Conservation (phyloP, 768 basidiomycete species). For the Mycena chlorophos region DNA sequence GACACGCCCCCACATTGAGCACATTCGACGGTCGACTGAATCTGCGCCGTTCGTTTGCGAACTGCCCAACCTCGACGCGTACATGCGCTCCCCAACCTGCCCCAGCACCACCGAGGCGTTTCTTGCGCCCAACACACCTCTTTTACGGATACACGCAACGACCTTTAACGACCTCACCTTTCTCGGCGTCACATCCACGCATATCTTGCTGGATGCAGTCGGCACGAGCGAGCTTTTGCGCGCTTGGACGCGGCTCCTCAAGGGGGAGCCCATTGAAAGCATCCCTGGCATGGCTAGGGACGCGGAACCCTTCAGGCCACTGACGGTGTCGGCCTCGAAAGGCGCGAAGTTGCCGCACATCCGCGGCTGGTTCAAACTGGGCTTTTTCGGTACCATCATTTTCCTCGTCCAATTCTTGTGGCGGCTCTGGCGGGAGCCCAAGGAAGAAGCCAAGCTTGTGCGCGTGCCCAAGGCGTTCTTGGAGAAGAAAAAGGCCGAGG, state of each 20-base stretch:
- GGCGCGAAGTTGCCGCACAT: not conserved
- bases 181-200: conserved; percentile 4
- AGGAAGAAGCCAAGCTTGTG: not conserved
- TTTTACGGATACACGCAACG: conserved; percentile 1
- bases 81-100: not conserved
- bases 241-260: conserved; percentile 4
- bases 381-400: not conserved
- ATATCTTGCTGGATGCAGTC: conserved; percentile 1
- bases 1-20: not conserved
- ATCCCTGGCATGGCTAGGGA: conserved; percentile 6
- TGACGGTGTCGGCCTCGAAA: not conserved
- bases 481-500: not conserved
- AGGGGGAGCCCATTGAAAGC: not conserved
- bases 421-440: not conserved
- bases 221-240: not conserved
- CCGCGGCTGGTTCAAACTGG: conserved; percentile 6
- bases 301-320: not conserved
- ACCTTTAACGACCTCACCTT: conserved; percentile 3
- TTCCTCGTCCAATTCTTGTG: not conserved
- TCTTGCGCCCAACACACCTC: not conserved
- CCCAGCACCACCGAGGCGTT: not conserved
- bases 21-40: not conserved
- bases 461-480: conserved; percentile 6
- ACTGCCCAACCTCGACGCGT: not conserved
- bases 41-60: not conserved